Base-by-base conservation (phyloP, 2,329 filamentous ascomycete genomes). In the Colletotrichum sp. region DNA sequence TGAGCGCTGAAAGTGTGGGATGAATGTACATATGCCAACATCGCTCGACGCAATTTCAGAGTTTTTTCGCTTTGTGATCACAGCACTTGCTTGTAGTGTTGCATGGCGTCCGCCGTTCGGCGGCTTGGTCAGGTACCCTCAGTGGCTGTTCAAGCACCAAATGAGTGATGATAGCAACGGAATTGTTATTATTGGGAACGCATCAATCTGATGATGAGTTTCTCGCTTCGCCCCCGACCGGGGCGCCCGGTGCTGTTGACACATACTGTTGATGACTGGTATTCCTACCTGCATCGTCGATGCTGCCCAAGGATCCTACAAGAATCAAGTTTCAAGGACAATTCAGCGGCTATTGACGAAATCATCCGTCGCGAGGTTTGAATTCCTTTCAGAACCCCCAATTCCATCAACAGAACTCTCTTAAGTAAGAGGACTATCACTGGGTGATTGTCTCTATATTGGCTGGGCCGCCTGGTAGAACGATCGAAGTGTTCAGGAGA, bases 1-100 rank as follows among this genome's bases (percentile, higher is more conserved):
- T 80, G 76, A 71, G 60, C 26, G 48, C 32, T 30, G 52, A 18
- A 12, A 68, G 66, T 16, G 52, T 13, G 61, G 55, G 63, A 34
- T 68, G 64, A 65, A 32, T 77, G 76, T 76, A 76, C 7, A 76
- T 76, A 75, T 67, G 32, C 28, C 66, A 75, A 67, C 32, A 48
- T 74, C 64, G 58, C 74, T 76, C 65, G 48, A 69, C 64, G 65
- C 74, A 76, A 69, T 74, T 65, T 16, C 52, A n/a, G 64, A 26
- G 28, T 43, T 26, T 30, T 72, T 74, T 38, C 16, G 5, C 58
- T 69, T 74, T 74, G 71, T 76, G 43, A 67, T 55, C 28, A 63
- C n/a, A 24, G 24, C 24, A 38, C 61, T 64, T 43, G 32, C n/a
- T 63, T n/a, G 60, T 15, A 8, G 28, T 10, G 32, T 13, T 36